phyloP scores from a whole-genome alignment of 139 green algal species.

The Volvox africanus region DNA sequence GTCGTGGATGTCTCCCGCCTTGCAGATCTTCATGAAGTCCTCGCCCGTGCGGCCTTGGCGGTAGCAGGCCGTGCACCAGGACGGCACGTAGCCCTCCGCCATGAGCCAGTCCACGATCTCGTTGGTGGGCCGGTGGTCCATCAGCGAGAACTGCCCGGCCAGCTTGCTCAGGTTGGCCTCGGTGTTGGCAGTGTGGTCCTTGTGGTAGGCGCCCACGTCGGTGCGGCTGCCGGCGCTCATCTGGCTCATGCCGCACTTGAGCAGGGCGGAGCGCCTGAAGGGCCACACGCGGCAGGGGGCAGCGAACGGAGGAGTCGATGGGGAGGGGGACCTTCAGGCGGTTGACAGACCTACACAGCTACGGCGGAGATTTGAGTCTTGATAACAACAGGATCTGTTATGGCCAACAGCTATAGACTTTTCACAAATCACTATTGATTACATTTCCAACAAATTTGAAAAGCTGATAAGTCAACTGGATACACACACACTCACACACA shows the following conservation, averaged over 20 bases:
- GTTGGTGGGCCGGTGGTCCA: slow-evolving; percentile 64
- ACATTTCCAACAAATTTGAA: no score
- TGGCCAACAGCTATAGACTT: no score
- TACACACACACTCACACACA: no score
- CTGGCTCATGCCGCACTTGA: slow-evolving; percentile 72
- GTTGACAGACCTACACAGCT: no score
- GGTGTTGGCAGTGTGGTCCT: slow-evolving; percentile 53
- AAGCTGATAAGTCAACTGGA: no score
- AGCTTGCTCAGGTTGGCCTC: slow-evolving; percentile 69
- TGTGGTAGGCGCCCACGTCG: slow-evolving; percentile 80
- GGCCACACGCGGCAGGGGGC: not conserved
- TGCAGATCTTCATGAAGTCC: slow-evolving; percentile 86
- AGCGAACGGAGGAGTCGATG: no score
- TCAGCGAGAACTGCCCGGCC: slow-evolving; percentile 74
- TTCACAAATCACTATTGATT: no score
- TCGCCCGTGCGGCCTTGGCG: slow-evolving; percentile 81
- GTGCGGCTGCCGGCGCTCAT: slow-evolving; percentile 77
- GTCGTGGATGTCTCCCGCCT: slow-evolving; percentile 83
- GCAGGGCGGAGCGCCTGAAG: not conserved
- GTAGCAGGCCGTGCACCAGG: slow-evolving; percentile 85
- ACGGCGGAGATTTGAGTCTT: no score
- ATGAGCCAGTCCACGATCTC: slow-evolving; percentile 78
- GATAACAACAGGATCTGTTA: no score
- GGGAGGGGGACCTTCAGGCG: no score
- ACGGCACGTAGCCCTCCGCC: slow-evolving; percentile 76